Base-by-base conservation (phyloP, 768 basidiomycete species). In the Pilatotrama ljubarskyi region DNA sequence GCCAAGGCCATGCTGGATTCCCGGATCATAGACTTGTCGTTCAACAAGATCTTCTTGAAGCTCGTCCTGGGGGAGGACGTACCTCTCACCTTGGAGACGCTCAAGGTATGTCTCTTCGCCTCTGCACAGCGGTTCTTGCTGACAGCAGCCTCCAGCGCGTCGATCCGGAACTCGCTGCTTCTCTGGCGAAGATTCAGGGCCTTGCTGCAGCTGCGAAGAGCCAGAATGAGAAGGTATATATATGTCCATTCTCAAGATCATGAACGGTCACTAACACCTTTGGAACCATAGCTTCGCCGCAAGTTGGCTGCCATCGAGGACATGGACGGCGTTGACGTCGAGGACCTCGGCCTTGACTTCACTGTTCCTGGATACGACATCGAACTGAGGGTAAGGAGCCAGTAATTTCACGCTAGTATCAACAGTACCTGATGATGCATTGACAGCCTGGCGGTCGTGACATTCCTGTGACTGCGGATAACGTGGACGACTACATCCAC, bases 1-100 rank as follows among this genome's bases (percentile, higher is more conserved):
- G 97, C 95, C 9, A 96, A 98, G 76, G 95, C 96, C 3, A 87
- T 98, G 82, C 78, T 98, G 43, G 97, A 99, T 74, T 97, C 95
- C 10, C 85, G 97, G 18, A 98, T 98, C 70, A 96, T 98, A 74
- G 97, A 98, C 72, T 79, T 98, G 64, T 87, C 91, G 26, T 87
- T 98, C 73, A 98, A 94, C 78, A 93, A 91, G 72, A 77, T 96
- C n/a, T 98, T 98, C 82, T 78, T 98, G 64, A 93, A 92, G 72
- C 82, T 92, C 51, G 82, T 95, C 6, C 83, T 98, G 14, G 93
- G 92, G 20, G 91, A 95, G 64, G 86, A 91, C 37, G 82, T 98
- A 25, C 89, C 93, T 14, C 76, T 91, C 64, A 91, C 88, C 3
- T 82, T 96, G 56, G 84, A 90, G n/a, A 85, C 87, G 6, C 81